Percentiles rank a stretch among this genome's conserved stretches.
Conservation (phyloP, 768 basidiomycete genomes). For the Boletus vermiculosoides region DNA sequence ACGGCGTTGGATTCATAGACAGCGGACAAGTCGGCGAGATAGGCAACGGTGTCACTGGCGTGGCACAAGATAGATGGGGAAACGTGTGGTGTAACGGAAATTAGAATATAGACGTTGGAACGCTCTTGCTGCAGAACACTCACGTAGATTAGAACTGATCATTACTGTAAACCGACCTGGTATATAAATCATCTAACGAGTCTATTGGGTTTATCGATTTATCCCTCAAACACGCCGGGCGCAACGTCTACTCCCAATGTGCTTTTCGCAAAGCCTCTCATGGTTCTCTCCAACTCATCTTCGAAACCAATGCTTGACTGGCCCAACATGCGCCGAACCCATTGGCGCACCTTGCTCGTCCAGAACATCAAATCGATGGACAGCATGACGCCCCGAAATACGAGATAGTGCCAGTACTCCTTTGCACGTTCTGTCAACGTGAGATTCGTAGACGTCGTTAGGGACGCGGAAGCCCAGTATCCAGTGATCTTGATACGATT, state of each 20-base stretch:
- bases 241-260: constrained; percentile 77
- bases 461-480: constrained; percentile 72
- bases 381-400: constrained; percentile 65
- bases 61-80: constrained; percentile 64
- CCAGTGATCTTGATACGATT: constrained; percentile 91
- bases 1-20: constrained; percentile 77
- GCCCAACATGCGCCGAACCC: constrained; percentile 43
- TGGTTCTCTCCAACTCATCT: constrained; percentile 74
- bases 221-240: constrained; percentile 52
- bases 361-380: constrained; percentile 74
- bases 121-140: neutral
- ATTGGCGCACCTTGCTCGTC: constrained; percentile 51
- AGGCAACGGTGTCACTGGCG: constrained; percentile 51
- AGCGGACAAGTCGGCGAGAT: constrained; percentile 42
- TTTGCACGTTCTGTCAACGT: constrained; percentile 40
- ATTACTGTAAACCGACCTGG: neutral
- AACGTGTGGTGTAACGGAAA: constrained; percentile 73
- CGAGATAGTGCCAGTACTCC: constrained; percentile 57
- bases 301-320: constrained; percentile 60
- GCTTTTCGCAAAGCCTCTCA: constrained; percentile 73
- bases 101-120: constrained; percentile 4
- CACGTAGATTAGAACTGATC: too few relatives aligned
- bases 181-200: neutral
- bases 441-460: constrained; percentile 46
- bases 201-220: constrained; percentile 12